Base-by-base conservation (phyloP, 257 asterid species). In the Nicotiana sylvestris region DNA sequence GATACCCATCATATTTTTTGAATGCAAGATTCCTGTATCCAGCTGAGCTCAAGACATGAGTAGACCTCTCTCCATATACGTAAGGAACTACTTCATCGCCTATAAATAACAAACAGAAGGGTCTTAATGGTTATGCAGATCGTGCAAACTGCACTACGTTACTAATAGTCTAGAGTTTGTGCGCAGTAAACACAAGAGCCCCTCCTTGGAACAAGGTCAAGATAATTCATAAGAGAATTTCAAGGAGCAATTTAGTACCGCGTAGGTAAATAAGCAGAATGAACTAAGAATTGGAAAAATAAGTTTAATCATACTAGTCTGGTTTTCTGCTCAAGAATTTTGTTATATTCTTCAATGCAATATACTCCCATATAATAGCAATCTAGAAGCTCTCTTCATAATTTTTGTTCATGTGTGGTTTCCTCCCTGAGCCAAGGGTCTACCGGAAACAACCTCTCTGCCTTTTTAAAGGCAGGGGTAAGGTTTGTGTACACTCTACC, bases 11-110 rank as follows among this genome's bases (percentile, higher is more conserved):
- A 33, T 92, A 93, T 76, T 91, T 88, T 88, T 90, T 91, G 77
- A 89, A 92, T 37, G 93, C 76, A 56, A 95, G 88, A 82, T 90
- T 88, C 60, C 89, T 90, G 65, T 93, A 95, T 84, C 99, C 99
- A 79, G 98, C 92, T 70, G 85, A 89, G 94, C 86, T 91, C 91
- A 95, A 85, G 82, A 91, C 82, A 51, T 91, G 90, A 85, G 89
- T 89, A 77, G 98, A 93, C 86, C 79, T 91, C 87, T 95, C 98
- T 49, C 99, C 97, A 4, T 92, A 89, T 70, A 82, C 82, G 85
- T 87, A 92, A 81, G 95, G 99, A 7, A 95, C 94, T 77, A 91
- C 95, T 80, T 95, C 98, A 85, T 95, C 99, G 30, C 93, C 98
- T 93, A 83, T 81, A 68, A 9, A 83, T 86, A 79, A 87, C 83